A percentile compares a stretch with the other conserved stretches of the same genome.
phyloP scores from a whole-genome alignment of 331 rosid genomes.

The Saraca asoca region DNA sequence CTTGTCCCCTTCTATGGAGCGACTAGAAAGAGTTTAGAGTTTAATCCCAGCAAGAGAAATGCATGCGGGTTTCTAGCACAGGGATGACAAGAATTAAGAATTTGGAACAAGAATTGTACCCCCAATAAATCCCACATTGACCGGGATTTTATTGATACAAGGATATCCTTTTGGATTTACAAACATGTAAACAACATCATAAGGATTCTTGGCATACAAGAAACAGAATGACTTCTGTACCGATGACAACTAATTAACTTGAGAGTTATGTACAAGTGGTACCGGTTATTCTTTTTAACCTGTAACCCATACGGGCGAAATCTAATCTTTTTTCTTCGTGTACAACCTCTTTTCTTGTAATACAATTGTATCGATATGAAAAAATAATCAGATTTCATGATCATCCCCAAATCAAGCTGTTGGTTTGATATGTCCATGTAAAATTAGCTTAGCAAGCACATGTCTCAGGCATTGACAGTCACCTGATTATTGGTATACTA shows the following conservation, averaged over 20 bases:
- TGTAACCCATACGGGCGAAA: constrained; percentile 37
- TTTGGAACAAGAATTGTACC: no score
- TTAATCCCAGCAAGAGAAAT: no score
- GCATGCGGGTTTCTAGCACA: no score
- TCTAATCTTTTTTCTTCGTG: constrained; percentile 37
- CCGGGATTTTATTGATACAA: background rate
- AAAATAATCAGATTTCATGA: constrained; percentile 32
- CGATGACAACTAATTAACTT: background rate
- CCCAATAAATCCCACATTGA: background rate
- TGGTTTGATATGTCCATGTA: constrained; percentile 21
- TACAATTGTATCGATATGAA: constrained; percentile 48
- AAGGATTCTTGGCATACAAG: background rate
- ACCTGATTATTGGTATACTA: constrained; percentile 55
- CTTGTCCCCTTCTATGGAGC: no score
- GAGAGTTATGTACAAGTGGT: background rate
- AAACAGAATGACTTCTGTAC: background rate
- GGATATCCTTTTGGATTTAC: background rate
- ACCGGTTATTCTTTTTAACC: constrained; percentile 33
- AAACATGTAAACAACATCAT: background rate
- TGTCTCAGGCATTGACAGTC: constrained; percentile 79
- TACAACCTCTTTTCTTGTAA: constrained; percentile 51
- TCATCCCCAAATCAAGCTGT: constrained; percentile 49
- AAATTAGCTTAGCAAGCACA: constrained; percentile 72
- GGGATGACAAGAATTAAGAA: no score
- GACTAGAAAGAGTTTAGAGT: no score